Conservation (phyloP, 140 eudicot genomes). For the Flaveria floridana region DNA sequence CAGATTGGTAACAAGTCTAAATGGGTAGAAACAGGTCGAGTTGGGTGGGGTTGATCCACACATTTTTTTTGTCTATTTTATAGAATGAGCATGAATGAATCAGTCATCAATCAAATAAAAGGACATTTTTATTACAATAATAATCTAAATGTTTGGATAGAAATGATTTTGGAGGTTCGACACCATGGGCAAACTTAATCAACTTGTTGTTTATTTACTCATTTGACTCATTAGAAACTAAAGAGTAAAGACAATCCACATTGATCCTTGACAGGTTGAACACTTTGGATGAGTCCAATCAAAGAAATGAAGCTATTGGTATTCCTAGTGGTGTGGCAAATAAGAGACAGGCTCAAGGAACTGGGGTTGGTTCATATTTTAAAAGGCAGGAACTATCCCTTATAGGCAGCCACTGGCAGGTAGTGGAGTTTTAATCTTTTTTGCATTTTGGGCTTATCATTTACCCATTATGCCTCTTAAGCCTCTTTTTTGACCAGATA, state of each 20-base stretch:
- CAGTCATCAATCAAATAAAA: background rate
- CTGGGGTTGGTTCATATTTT: conserved; percentile 78
- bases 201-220: background rate
- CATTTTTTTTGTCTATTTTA: background rate
- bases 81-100: background rate
- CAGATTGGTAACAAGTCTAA: conserved; percentile 15
- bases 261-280: conserved; percentile 48
- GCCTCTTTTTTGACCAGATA: conserved; percentile 46
- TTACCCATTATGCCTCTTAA: background rate
- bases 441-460: conserved; percentile 14
- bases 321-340: conserved; percentile 36
- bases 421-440: conserved; percentile 32
- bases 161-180: background rate
- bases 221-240: background rate
- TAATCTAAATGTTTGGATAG: conserved; percentile 2
- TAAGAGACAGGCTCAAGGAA: conserved; percentile 48
- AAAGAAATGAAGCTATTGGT: conserved; percentile 38
- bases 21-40: background rate
- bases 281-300: conserved; percentile 38
- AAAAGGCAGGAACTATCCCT: conserved; percentile 72
- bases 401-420: conserved; percentile 94
- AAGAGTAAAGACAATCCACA: background rate
- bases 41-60: background rate
- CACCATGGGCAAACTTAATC: background rate
- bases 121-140: background rate